These are phyloP conservation scores for Eimeria necatrix DNA, from an alignment of 169 alveolate species.

Conservation along the genomic window DNA sequence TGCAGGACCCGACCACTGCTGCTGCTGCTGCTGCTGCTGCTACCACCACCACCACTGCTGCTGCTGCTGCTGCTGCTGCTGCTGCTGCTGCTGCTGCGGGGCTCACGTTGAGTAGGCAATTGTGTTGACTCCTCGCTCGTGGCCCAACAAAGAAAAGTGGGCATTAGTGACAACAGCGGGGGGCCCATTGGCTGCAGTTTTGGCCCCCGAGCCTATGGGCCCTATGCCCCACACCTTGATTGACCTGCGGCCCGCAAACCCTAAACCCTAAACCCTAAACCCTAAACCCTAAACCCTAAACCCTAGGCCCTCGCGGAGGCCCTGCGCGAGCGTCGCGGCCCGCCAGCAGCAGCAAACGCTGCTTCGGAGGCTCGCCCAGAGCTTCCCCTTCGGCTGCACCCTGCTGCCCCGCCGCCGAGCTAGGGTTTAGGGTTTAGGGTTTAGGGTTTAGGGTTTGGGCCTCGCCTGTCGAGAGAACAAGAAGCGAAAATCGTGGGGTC, in stretches of 20 bases:
- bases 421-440: not conserved
- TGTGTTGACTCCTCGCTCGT: slow-evolving; percentile 98
- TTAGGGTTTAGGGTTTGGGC: slow-evolving; percentile 11
- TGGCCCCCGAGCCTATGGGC: slow-evolving; percentile 74
- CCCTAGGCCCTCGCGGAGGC: not conserved
- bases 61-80: too few species aligned
- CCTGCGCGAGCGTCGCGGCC: not conserved
- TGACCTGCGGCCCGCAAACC: slow-evolving; percentile 86
- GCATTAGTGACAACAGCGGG: slow-evolving; percentile 91
- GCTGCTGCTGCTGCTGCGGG: too few species aligned
- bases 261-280: slow-evolving; percentile 36
- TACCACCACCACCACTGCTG: too few species aligned
- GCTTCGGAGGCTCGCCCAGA: too few species aligned
- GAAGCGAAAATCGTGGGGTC: slow-evolving; percentile 97
- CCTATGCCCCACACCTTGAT: slow-evolving; percentile 96
- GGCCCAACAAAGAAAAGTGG: slow-evolving; percentile 98
- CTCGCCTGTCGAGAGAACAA: slow-evolving; percentile 45
- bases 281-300: slow-evolving; percentile 55
- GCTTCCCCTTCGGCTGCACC: too few species aligned
- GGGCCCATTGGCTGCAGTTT: not conserved
- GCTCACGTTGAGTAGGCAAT: slow-evolving; percentile 93
- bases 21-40: too few species aligned
- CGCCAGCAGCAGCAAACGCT: too few species aligned
- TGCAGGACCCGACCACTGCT: too few species aligned
- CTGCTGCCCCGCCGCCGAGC: not conserved